Evolutionary conservation across 192 early-diverging fungal species (phyloP).

Genomic region (Oehlia diaphana): DNA sequence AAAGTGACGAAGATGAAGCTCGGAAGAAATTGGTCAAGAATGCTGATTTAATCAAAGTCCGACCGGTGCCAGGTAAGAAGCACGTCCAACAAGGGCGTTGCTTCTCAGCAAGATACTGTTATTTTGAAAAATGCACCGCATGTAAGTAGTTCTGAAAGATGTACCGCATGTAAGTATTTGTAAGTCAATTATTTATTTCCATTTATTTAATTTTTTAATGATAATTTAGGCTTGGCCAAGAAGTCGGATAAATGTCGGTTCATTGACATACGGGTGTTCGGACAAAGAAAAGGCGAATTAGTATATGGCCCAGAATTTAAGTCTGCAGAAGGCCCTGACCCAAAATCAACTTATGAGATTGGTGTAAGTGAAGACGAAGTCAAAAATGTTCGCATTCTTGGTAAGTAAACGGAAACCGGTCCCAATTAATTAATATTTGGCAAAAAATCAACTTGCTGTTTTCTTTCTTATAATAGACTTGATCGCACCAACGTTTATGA

Average conservation of each 20-base stretch:
- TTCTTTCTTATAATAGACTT: neutral
- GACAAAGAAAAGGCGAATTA: neutral
- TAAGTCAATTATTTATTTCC: neutral
- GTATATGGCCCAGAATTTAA: slow-evolving; percentile 3
- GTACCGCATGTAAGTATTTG: neutral
- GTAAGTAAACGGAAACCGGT: neutral
- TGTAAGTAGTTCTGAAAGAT: neutral
- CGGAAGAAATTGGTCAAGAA: neutral
- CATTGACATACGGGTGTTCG: neutral
- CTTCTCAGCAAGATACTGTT: neutral
- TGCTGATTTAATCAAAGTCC: neutral
- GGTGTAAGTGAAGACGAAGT: neutral
- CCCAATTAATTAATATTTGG: neutral
- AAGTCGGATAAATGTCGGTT: neutral
- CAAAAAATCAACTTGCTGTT: neutral
- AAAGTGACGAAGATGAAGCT: neutral
- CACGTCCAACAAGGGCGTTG: neutral
- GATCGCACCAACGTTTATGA: slow-evolving; percentile 8
- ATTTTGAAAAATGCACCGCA: neutral
- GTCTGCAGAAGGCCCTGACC: neutral
- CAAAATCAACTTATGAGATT: neutral
- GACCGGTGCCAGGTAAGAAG: neutral
- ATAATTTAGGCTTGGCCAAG: neutral
- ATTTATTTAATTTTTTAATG: neutral
- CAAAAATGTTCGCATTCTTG: neutral